Conservation (phyloP, 139 green algal species). For the Deuterostichococcus epilithicus region DNA sequence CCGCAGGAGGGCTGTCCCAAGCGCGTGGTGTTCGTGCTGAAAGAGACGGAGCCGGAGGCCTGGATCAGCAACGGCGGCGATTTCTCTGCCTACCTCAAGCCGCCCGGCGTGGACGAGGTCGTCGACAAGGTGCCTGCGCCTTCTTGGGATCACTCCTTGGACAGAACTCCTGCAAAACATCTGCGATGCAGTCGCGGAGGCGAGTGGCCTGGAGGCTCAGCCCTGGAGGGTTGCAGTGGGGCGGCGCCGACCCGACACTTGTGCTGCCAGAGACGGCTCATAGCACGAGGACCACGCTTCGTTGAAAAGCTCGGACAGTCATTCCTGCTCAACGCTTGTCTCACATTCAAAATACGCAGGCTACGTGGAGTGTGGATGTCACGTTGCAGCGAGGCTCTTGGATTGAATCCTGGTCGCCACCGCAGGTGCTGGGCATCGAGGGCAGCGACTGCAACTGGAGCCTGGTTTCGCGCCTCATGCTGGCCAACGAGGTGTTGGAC, state of each 20-base stretch:
- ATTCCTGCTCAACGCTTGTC: too few relatives aligned
- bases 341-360: too few relatives aligned
- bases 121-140: slow-evolving; percentile 22
- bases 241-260: too few relatives aligned
- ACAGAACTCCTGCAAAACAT: slow-evolving; percentile 26
- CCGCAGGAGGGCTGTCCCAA: slow-evolving; percentile 24
- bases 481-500: slow-evolving; percentile 67
- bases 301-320: too few relatives aligned
- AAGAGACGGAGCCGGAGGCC: slow-evolving; percentile 46
- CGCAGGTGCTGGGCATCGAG: slow-evolving; percentile 51
- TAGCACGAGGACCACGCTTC: too few relatives aligned
- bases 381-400: too few relatives aligned
- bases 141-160: neutral
- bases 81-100: slow-evolving; percentile 57
- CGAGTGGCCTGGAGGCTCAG: too few relatives aligned
- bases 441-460: slow-evolving; percentile 52
- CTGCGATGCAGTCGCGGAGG: too few relatives aligned
- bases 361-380: too few relatives aligned
- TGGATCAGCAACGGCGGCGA: slow-evolving; percentile 62
- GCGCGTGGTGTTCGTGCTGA: slow-evolving; percentile 67
- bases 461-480: slow-evolving; percentile 67
- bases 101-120: slow-evolving; percentile 34
- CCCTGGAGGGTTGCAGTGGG: too few relatives aligned
- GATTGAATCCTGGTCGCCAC: slow-evolving; percentile 22
- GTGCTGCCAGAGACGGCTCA: too few relatives aligned